Evolutionary conservation across 2,329 filamentous ascomycete genomes (phyloP), one percentile per base, ranked within the genome.

Genomic region (Aspergillus japonicus): DNA sequence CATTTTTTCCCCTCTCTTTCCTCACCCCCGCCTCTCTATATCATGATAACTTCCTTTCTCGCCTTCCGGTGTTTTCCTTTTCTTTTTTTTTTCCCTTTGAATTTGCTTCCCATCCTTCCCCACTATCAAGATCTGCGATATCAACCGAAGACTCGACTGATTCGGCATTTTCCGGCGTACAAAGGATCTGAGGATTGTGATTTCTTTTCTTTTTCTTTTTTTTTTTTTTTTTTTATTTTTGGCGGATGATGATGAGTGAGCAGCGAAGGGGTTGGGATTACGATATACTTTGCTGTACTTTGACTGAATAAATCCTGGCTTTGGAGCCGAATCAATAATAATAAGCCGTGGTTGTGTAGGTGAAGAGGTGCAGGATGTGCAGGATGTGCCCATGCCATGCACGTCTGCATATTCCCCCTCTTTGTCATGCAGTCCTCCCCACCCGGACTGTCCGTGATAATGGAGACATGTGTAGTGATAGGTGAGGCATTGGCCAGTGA

Each of bases 141-240:
- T 62, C 53, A 55, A 62, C 54, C 57, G 59, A 59, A 61, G 61
- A 65, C 57, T 60, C 60, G 59, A 63, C 57, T 60, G 58, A 59
- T 56, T 66, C 64, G 64, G 66, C 66, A 67, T 68, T 66, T 63
- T 66, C 61, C 63, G 67, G 67, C 67, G 67, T 66, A 63, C 62
- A 62, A 57, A 60, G 67, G 64, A 62, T 60, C 57, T 51, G 64
- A 63, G 59, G 55, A n/a, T 57, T 56, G 54, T 54, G 47, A 50
- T 58, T 55, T 59, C 35, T 60, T 56, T 54, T 33, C 39, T 35
- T 16, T 16, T 16, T 56, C 50, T 48, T 53, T 42, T 47, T 54
- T 60, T 29, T 50, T 35, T 57, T 56, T 21, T 55, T 58, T 52
- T 54, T 53, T 50, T 53, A 48, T 51, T 58, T 24, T 47, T 8